Base-by-base conservation (phyloP, 768 basidiomycete genomes). In the Aureoboletus auriporus region DNA sequence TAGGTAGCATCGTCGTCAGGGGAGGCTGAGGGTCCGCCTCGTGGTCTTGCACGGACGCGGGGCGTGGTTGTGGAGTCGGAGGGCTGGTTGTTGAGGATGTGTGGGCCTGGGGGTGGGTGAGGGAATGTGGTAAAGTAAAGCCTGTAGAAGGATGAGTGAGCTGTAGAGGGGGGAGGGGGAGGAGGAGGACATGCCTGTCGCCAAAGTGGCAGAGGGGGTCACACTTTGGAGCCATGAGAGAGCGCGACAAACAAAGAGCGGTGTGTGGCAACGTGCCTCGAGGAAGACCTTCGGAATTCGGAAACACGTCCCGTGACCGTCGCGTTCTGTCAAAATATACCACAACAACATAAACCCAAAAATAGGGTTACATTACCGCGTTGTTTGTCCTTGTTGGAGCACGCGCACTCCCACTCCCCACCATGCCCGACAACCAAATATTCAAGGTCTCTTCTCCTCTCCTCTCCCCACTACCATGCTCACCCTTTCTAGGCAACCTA, bases 71-170 rank as follows among this genome's bases (percentile, higher is more conserved):
- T 69, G 10, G 75, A 67, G 43, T 82, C 79, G 39, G 73, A 62
- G 30, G 79, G 67, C 36, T 76, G 69, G 35, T 73, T 71, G 59
- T 93, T 93, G 55, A 93, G 76, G 29, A 71, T 55, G 31, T 84
- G 75, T 23, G 86, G 78, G 48, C 71, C 67, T 14, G 91, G 91
- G 3, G 80, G 69, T 14, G 90, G 89, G 58, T 83, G 78, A 20
- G 84, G 82, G 60, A 92, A 93, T n/a, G 87, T 86, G 20, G 91
- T 93, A 66, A 93, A 93, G 73, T 83, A 93, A 37, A 93, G 78
- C 67, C 90, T 89, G 67, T 34, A 9, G n/a, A 17, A 9, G n/a
- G 6, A 11, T n/a, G 20, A 38, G 10, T 20, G 11, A 12, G 20
- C 4, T 23, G 20, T 23, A n/a, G 14, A 16, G 31, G 46, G 8